Evolutionary conservation across 1,284 basidiomycete genomes (phyloP).

Genomic region (Cryptococcus jaspeensis): DNA sequence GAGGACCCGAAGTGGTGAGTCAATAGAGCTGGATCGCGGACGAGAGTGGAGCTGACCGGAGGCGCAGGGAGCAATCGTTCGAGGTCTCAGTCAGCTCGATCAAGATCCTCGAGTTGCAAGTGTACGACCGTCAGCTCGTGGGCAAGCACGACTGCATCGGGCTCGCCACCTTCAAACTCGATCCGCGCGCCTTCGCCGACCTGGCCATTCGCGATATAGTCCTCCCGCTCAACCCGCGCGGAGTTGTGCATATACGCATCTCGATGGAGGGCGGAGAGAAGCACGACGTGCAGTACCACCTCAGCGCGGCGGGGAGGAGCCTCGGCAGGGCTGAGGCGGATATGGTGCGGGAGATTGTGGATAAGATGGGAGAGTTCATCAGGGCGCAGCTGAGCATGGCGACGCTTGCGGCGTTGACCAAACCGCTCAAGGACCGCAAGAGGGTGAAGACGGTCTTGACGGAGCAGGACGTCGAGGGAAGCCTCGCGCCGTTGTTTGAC

Average conservation of each 20-base stretch:
- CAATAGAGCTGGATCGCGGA: not conserved
- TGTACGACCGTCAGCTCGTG: constrained; percentile 45
- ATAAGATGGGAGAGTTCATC: constrained; percentile 44
- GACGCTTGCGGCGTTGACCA: constrained; percentile 27
- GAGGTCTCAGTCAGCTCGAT: constrained; percentile 34
- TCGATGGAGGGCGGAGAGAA: constrained; percentile 42
- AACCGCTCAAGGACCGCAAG: constrained; percentile 41
- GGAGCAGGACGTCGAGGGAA: constrained; percentile 41
- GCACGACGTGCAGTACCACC: constrained; percentile 46
- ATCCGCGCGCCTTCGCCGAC: constrained; percentile 35
- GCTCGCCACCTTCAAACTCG: constrained; percentile 37
- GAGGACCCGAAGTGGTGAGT: constrained; percentile 48
- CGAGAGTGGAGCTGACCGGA: not conserved
- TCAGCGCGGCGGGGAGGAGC: constrained; percentile 30
- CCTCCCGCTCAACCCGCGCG: constrained; percentile 43
- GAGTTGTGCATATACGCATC: constrained; percentile 44
- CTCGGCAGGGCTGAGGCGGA: constrained; percentile 39
- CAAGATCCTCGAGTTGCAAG: constrained; percentile 40
- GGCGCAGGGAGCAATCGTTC: constrained; percentile 42
- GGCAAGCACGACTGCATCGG: constrained; percentile 50
- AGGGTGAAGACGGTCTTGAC: constrained; percentile 31
- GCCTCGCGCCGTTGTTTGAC: constrained; percentile 42
- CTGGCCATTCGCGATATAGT: constrained; percentile 36
- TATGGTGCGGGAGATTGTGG: constrained; percentile 45
- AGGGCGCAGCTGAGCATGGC: constrained; percentile 27